A percentile compares a stretch with the other conserved stretches of the same genome.
Evolutionary conservation across 2,329 filamentous ascomycete genomes (phyloP).

Genomic region (Mollisiaceae sp.): DNA sequence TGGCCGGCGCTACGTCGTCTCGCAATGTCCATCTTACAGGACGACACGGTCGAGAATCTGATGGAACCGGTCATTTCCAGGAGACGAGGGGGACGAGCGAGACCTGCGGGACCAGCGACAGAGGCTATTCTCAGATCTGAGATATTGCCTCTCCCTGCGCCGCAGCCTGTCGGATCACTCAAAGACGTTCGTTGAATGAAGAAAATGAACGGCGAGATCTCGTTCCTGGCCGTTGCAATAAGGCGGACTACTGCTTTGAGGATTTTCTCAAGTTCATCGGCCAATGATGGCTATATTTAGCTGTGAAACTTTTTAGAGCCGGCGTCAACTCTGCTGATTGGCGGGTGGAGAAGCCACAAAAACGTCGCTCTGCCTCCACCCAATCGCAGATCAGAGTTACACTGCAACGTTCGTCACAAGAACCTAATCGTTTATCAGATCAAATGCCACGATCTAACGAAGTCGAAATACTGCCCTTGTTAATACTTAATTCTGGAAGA

Average conservation of each 20-base stretch:
- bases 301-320: not conserved
- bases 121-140: not conserved
- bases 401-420: not conserved
- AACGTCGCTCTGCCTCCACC: slow-evolving; percentile 4
- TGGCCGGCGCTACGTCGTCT: not conserved
- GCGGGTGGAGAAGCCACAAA: not conserved
- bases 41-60: not conserved
- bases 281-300: slow-evolving; percentile 7
- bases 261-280: slow-evolving; percentile 4
- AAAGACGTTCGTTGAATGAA: not conserved
- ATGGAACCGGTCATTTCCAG: not conserved
- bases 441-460: not conserved
- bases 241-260: not conserved
- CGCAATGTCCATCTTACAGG: not conserved
- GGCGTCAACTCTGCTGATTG: slow-evolving; percentile 2
- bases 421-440: not conserved
- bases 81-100: too few relatives aligned
- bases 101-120: not conserved
- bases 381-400: not conserved
- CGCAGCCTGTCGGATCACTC: not conserved
- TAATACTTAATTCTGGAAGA: not conserved
- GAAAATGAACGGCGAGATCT: not conserved
- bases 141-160: not conserved
- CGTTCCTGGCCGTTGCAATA: not conserved
- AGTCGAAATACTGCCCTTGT: not conserved